Percentiles rank a stretch among this genome's conserved stretches.
These are phyloP conservation scores for Ceriops tagal DNA, from an alignment of 345 rosid species.

Conservation along the genomic window DNA sequence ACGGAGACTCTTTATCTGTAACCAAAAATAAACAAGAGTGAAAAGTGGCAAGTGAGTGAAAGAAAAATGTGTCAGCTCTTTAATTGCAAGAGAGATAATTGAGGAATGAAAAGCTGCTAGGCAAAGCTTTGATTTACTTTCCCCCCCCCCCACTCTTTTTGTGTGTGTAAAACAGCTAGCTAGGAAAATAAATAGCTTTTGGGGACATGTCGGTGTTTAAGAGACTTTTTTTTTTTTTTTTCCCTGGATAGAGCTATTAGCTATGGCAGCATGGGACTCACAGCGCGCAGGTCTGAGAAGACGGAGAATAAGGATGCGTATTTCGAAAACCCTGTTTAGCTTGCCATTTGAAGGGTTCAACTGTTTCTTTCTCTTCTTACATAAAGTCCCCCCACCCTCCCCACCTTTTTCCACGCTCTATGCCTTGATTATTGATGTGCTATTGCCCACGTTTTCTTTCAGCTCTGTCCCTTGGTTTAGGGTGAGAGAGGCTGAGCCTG, in stretches of 20 bases:
- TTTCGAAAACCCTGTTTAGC: conserved; percentile 37
- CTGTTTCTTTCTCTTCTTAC: conserved; percentile 15
- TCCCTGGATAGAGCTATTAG: conserved; percentile 2
- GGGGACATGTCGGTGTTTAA: conserved; percentile 57
- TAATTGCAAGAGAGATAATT: conserved; percentile 7
- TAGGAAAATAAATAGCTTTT: conserved; percentile 16
- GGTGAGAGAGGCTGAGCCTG: neutral
- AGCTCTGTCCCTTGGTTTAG: neutral
- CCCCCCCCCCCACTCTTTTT: neutral
- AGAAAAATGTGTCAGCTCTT: conserved; percentile 33
- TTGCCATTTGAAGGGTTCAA: conserved; percentile 33
- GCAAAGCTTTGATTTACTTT: conserved; percentile 8
- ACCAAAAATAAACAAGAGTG: neutral
- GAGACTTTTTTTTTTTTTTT: conserved; percentile 20
- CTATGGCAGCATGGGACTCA: conserved; percentile 15
- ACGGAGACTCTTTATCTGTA: conserved; percentile 1
- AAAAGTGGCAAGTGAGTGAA: neutral
- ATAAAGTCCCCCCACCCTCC: neutral
- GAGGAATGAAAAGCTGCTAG: conserved; percentile 5
- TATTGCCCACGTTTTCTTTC: neutral
- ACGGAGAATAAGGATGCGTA: conserved; percentile 12
- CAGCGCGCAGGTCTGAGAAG: neutral
- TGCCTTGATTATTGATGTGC: conserved; percentile 3
- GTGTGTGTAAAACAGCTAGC: neutral
- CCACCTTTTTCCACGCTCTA: neutral